Percentiles rank a stretch among this genome's conserved stretches.
phyloP scores from a whole-genome alignment of 345 rosid genomes.

The Psidium friedrichsthalianum region DNA sequence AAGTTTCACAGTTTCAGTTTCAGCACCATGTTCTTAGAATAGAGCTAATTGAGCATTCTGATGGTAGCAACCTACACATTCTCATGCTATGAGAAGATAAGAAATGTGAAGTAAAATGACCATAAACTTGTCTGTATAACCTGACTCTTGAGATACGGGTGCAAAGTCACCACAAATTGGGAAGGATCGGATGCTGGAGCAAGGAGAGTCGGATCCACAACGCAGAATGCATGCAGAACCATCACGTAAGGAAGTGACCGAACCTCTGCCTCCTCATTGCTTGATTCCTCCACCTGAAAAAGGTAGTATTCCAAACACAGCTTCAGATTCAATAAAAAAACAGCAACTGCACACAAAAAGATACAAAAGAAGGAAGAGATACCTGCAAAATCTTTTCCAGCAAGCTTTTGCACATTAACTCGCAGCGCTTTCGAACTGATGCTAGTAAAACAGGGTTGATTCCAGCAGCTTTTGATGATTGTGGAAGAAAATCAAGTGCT shows the following conservation, averaged over 20 bases:
- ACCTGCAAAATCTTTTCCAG: constrained; percentile 95
- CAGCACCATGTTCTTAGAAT: not conserved
- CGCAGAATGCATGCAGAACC: constrained; percentile 86
- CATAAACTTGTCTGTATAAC: constrained; percentile 12
- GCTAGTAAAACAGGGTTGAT: constrained; percentile 80
- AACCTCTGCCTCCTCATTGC: constrained; percentile 49
- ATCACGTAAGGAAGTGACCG: constrained; percentile 71
- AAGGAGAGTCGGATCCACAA: constrained; percentile 90
- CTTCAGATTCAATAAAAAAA: not conserved
- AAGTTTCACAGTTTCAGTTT: not conserved
- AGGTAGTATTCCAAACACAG: constrained; percentile 2
- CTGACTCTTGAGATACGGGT: constrained; percentile 95
- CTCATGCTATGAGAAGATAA: not conserved
- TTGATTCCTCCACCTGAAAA: constrained; percentile 81
- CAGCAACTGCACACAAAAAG: constrained; percentile 1
- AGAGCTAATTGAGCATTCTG: not conserved
- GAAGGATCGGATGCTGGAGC: constrained; percentile 89
- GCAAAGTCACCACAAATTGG: constrained; percentile 85
- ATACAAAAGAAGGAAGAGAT: not conserved
- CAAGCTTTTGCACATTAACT: constrained; percentile 93
- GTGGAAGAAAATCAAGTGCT: constrained; percentile 90
- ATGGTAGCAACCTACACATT: not conserved
- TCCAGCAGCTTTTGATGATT: constrained; percentile 94
- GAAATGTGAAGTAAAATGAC: not conserved
- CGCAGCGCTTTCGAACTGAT: constrained; percentile 87